Base-by-base conservation (phyloP, 2,329 filamentous ascomycete genomes). In the Pseudogymnoascus sp. region DNA sequence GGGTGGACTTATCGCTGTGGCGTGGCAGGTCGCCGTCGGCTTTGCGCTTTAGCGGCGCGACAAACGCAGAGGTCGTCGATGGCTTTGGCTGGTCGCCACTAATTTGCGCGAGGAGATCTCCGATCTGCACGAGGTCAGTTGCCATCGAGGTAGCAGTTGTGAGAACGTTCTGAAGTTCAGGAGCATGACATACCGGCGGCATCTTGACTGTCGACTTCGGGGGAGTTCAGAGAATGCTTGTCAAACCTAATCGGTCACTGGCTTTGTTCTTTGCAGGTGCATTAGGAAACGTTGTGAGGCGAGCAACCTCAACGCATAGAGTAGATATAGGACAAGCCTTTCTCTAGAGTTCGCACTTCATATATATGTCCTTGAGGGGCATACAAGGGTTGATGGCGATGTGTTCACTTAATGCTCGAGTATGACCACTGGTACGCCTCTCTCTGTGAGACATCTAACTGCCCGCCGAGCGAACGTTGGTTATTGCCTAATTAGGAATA, bases 101-200 rank as follows among this genome's bases (percentile, higher is more conserved):
- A 65, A 86, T 86, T 69, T 82, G 79, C 65, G 82, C 83, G 33
- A 83, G 75, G n/a, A 83, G 73, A 64, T 83, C 80, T 62, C 77
- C 73, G 65, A 83, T 82, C 78, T 81, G 61, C 41, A 63, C 18
- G 48, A 60, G 61, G 59, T 66, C 65, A 65, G 61, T 61, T n/a
- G n/a, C 26, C 45, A 52, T 65, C 57, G 45, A 61, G 45, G 41
- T 26, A 52, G n/a, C 18, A 30, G 45, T 30, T 30, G 45, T 52
- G 45, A 52, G 5, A 52, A 12, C 23, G 45, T 58, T 52, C 39
- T 34, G 21, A 59, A 59, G 19, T 15, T 41, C 6, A 30, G 8
- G 19, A 7, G 33, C 15, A 39, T 57, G n/a, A 39, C 55, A 57
- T 57, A 57, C 55, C n/a, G 55, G 28, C 52, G 48, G 33, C 55